phyloP scores from a whole-genome alignment of 2,329 filamentous ascomycete species.

The Claviceps quebecensis region DNA sequence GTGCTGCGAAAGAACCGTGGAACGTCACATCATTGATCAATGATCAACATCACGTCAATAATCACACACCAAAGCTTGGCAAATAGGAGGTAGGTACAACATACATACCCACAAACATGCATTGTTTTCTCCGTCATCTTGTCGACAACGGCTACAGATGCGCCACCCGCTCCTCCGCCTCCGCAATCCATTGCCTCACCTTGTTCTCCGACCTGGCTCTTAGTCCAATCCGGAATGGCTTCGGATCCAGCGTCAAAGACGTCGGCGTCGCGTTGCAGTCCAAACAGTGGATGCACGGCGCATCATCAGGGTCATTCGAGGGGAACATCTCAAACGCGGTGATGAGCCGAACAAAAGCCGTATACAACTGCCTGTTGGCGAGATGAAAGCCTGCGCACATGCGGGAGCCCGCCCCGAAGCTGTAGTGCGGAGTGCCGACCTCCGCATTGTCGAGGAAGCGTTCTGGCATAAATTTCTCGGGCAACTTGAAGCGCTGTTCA shows the following conservation, averaged over 20 bases:
- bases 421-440: constrained; percentile 45
- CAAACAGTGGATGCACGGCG: constrained; percentile 40
- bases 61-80: too few relatives aligned
- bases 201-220: constrained; percentile 29
- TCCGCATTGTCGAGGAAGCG: constrained; percentile 47
- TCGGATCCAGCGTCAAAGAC: constrained; percentile 45
- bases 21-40: too few relatives aligned
- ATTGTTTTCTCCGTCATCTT: too few relatives aligned
- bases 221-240: constrained; percentile 47
- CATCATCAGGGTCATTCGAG: constrained; percentile 29
- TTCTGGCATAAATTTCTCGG: constrained; percentile 52
- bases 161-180: constrained; percentile 36
- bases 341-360: constrained; percentile 43
- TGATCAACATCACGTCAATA: too few relatives aligned
- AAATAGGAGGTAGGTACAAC: too few relatives aligned
- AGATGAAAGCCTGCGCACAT: constrained; percentile 52
- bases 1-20: too few relatives aligned
- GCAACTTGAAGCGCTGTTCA: constrained; percentile 48
- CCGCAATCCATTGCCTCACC: constrained; percentile 37
- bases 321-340: constrained; percentile 41
- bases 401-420: constrained; percentile 46
- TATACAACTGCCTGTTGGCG: constrained; percentile 49
- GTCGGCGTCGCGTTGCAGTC: constrained; percentile 44
- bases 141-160: constrained; percentile 12
- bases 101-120: too few relatives aligned